Conservation (phyloP, 1,284 basidiomycete species). For the Melampsora medusae region DNA sequence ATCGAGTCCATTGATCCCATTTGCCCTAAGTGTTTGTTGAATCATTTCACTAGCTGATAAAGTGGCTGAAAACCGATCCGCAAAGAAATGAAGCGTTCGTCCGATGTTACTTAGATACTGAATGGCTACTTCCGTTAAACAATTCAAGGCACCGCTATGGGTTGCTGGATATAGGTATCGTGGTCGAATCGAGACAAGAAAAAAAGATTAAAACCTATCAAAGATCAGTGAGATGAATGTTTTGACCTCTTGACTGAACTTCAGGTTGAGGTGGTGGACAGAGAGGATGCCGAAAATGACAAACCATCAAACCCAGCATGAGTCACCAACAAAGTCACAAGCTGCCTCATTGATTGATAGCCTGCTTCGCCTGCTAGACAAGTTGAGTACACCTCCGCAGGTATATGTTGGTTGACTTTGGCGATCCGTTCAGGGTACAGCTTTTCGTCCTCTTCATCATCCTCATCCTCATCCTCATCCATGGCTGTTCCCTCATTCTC, state of each 20-base stretch:
- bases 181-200: neutral
- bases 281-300: neutral
- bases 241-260: neutral
- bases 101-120: slow-evolving; percentile 41
- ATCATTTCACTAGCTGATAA: slow-evolving; percentile 41
- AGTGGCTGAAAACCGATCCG: slow-evolving; percentile 26
- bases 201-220: slow-evolving; percentile 12
- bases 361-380: slow-evolving; percentile 19
- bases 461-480: slow-evolving; percentile 20
- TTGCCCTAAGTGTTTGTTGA: slow-evolving; percentile 32
- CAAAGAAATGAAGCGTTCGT: slow-evolving; percentile 33
- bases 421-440: neutral
- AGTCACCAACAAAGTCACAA: slow-evolving; percentile 26
- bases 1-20: slow-evolving; percentile 24
- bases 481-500: slow-evolving; percentile 1
- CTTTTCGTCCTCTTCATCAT: slow-evolving; percentile 29
- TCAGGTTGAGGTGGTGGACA: neutral
- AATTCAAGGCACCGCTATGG: slow-evolving; percentile 26
- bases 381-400: slow-evolving; percentile 25
- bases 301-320: slow-evolving; percentile 43
- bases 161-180: slow-evolving; percentile 14
- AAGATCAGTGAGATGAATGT: slow-evolving; percentile 11
- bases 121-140: slow-evolving; percentile 33
- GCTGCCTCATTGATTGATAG: slow-evolving; percentile 25
- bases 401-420: slow-evolving; percentile 10